phyloP scores from a whole-genome alignment of 73 alveolate genomes.

The Halteria grandinella region DNA sequence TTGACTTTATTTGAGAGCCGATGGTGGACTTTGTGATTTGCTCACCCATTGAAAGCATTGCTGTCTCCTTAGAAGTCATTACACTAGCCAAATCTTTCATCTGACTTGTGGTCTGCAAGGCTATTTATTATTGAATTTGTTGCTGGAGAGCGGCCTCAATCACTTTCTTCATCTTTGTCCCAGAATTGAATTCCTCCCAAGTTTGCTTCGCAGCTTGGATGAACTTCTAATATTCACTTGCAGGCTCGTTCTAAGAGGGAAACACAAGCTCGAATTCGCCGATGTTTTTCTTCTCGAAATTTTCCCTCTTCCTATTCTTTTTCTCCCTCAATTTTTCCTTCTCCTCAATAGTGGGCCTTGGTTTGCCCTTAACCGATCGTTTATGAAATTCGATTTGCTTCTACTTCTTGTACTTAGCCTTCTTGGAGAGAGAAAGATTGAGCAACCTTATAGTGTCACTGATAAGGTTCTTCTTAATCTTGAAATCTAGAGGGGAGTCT shows the following conservation, averaged over 20 bases:
- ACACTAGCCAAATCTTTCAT: neutral
- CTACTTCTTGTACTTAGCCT: constrained; percentile 26
- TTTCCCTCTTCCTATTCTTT: constrained; percentile 16
- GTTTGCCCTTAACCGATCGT: constrained; percentile 36
- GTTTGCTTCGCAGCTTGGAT: constrained; percentile 19
- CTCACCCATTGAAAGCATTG: neutral
- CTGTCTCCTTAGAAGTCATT: neutral
- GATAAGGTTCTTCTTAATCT: constrained; percentile 45
- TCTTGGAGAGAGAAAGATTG: constrained; percentile 31
- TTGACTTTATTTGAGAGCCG: neutral
- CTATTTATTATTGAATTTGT: too few relatives aligned
- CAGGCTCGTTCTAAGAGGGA: constrained; percentile 14
- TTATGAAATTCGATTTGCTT: constrained; percentile 37
- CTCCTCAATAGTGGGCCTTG: constrained; percentile 44
- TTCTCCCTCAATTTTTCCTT: constrained; percentile 18
- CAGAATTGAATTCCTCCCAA: constrained; percentile 56
- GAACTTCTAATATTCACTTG: constrained; percentile 15
- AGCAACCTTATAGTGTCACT: constrained; percentile 51
- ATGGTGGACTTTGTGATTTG: neutral
- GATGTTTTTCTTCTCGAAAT: constrained; percentile 20
- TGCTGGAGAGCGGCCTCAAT: neutral
- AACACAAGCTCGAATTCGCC: constrained; percentile 50
- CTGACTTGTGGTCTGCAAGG: too few relatives aligned
- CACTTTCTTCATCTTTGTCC: neutral
- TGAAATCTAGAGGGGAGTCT: constrained; percentile 59